phyloP scores from a whole-genome alignment of 345 rosid species.

The Dipteronia dyeriana region DNA sequence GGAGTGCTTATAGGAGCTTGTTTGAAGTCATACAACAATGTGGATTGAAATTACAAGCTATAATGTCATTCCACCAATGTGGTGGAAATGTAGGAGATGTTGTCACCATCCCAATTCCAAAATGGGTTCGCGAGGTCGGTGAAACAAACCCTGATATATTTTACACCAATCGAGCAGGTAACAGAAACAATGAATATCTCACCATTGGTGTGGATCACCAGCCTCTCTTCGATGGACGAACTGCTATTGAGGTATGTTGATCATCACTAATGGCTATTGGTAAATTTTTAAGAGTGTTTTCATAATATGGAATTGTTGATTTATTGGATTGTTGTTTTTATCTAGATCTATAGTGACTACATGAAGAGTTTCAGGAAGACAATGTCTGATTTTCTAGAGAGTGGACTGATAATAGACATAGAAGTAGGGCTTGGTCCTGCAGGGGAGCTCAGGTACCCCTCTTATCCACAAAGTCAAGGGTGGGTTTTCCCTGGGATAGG shows the following conservation, averaged over 20 bases:
- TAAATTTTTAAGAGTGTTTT: background rate
- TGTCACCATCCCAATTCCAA: slow-evolving; percentile 70
- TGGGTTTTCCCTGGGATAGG: slow-evolving; percentile 88
- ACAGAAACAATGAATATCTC: slow-evolving; percentile 66
- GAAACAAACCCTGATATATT: slow-evolving; percentile 62
- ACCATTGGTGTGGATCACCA: slow-evolving; percentile 64
- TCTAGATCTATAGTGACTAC: slow-evolving; percentile 72
- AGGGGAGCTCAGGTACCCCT: slow-evolving; percentile 90
- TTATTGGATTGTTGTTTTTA: background rate
- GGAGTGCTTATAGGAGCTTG: slow-evolving; percentile 75
- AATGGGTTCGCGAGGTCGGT: slow-evolving; percentile 67
- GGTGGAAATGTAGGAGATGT: slow-evolving; percentile 88
- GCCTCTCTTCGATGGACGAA: slow-evolving; percentile 63
- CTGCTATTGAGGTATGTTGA: slow-evolving; percentile 57
- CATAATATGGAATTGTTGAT: background rate
- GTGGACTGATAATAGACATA: slow-evolving; percentile 64
- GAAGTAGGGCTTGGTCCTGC: slow-evolving; percentile 91
- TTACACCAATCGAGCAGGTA: slow-evolving; percentile 59
- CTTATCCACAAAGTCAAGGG: slow-evolving; percentile 73
- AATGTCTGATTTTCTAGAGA: slow-evolving; percentile 63
- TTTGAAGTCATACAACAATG: slow-evolving; percentile 49
- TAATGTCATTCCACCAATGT: slow-evolving; percentile 88
- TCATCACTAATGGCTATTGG: background rate
- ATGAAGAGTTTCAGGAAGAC: slow-evolving; percentile 78
- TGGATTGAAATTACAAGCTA: slow-evolving; percentile 67